Percentiles rank a stretch among this genome's conserved stretches.
Evolutionary conservation across 2,329 filamentous ascomycete species (phyloP).

Genomic region (Sporothrix pseudoabietina): DNA sequence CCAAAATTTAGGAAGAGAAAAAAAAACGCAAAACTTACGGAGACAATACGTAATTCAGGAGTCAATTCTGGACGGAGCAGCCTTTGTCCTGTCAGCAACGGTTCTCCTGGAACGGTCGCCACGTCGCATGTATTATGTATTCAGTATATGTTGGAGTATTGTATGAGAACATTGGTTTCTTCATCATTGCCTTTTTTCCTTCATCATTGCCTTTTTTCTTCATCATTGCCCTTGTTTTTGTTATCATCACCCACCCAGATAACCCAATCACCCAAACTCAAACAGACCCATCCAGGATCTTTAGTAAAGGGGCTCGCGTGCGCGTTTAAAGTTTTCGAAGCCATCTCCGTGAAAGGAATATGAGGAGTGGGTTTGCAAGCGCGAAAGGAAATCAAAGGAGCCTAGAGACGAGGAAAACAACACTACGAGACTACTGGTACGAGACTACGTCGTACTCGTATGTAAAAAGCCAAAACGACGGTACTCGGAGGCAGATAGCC

Average conservation of each 20-base stretch:
- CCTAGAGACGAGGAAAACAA: background rate
- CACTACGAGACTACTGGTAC: no score
- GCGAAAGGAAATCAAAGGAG: background rate
- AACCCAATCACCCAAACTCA: no score
- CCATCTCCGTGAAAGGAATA: background rate
- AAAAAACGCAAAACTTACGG: background rate
- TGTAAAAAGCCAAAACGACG: background rate
- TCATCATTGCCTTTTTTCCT: no score
- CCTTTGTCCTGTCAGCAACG: background rate
- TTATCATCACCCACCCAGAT: background rate
- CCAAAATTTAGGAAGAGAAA: background rate
- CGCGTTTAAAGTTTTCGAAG: background rate
- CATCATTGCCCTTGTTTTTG: no score
- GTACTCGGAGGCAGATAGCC: background rate
- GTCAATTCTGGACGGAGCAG: background rate
- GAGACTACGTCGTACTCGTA: no score
- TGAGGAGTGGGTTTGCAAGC: background rate
- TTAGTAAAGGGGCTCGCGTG: background rate
- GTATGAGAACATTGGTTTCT: background rate
- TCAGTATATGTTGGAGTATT: no score
- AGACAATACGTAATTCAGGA: slow-evolving; percentile 10
- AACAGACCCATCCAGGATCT: no score
- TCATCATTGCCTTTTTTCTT: no score
- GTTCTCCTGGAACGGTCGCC: background rate
- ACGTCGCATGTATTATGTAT: background rate